Evolutionary conservation across 2,329 filamentous ascomycete genomes (phyloP).

Genomic region (Ascochyta clinopodiicola): DNA sequence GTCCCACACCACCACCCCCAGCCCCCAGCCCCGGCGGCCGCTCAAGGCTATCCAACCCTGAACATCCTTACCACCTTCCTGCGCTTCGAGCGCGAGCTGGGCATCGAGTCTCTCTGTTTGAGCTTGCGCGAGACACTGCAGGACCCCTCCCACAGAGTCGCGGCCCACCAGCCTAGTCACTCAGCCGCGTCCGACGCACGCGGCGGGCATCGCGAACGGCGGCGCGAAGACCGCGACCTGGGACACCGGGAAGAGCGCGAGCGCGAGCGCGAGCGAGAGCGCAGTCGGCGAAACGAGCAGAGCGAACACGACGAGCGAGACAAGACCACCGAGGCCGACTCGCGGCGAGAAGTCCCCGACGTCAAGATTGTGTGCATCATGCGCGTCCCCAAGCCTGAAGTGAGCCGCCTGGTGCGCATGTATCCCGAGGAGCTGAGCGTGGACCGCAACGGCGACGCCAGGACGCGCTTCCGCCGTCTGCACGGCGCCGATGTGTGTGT

Average conservation of each 20-base stretch:
- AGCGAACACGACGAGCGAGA: too few species aligned
- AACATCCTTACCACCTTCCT: constrained; percentile 36
- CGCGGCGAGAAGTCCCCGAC: constrained; percentile 17
- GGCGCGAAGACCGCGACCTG: constrained; percentile 5
- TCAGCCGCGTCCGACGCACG: background rate
- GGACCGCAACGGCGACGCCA: constrained; percentile 40
- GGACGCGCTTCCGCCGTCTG: constrained; percentile 41
- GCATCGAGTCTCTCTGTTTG: constrained; percentile 44
- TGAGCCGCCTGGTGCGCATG: constrained; percentile 56
- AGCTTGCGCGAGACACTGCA: constrained; percentile 37
- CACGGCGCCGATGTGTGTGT: constrained; percentile 43
- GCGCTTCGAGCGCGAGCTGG: constrained; percentile 46
- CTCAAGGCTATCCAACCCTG: constrained; percentile 1
- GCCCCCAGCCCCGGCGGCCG: background rate
- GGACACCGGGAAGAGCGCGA: background rate
- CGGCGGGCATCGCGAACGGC: constrained; percentile 8
- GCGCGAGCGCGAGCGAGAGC: background rate
- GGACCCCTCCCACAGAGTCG: background rate
- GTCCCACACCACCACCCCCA: constrained; percentile 14
- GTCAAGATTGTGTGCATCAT: constrained; percentile 48
- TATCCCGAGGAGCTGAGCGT: constrained; percentile 61
- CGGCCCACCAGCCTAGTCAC: background rate
- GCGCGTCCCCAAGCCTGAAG: constrained; percentile 50
- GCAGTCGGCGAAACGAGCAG: background rate
- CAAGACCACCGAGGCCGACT: background rate